Percentiles rank a stretch among this genome's conserved stretches.
phyloP scores from a whole-genome alignment of 306 rosid species.

The Castanea sativa region DNA sequence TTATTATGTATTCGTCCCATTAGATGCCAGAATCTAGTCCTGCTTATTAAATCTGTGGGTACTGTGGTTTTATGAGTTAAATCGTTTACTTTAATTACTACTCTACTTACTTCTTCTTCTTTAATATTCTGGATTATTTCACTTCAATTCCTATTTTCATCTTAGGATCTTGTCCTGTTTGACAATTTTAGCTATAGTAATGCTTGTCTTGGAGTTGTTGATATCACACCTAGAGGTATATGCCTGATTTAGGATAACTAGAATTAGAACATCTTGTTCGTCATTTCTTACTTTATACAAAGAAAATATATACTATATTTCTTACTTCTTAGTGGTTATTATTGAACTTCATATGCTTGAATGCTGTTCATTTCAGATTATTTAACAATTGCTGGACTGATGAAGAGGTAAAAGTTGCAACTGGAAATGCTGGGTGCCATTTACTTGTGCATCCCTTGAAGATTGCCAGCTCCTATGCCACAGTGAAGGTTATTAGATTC shows the following conservation, averaged over 20 bases:
- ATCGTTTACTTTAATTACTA: not conserved
- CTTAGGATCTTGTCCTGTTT: not conserved
- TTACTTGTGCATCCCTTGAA: conserved; percentile 64
- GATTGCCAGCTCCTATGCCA: conserved; percentile 75
- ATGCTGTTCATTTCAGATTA: conserved; percentile 44
- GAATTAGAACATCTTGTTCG: not conserved
- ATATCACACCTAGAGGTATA: not conserved
- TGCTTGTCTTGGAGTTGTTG: not conserved
- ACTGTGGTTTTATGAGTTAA: not conserved
- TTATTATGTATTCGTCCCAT: not conserved
- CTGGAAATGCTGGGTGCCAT: conserved; percentile 55
- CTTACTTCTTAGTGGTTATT: not conserved
- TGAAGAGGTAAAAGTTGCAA: conserved; percentile 66
- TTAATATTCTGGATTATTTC: not conserved
- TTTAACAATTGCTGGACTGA: conserved; percentile 57
- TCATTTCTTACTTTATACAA: not conserved
- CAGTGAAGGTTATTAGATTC: conserved; percentile 43
- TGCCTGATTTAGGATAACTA: not conserved
- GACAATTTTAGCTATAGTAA: not conserved
- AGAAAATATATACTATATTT: not conserved
- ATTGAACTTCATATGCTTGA: conserved; percentile 4
- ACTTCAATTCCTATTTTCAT: not conserved
- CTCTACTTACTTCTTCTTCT: not conserved
- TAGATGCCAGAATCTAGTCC: not conserved
- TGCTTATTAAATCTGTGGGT: not conserved